Evolutionary conservation across 2,329 filamentous ascomycete genomes (phyloP), one percentile per base, ranked within the genome.

Genomic region (Sporothrix dimorphospora): DNA sequence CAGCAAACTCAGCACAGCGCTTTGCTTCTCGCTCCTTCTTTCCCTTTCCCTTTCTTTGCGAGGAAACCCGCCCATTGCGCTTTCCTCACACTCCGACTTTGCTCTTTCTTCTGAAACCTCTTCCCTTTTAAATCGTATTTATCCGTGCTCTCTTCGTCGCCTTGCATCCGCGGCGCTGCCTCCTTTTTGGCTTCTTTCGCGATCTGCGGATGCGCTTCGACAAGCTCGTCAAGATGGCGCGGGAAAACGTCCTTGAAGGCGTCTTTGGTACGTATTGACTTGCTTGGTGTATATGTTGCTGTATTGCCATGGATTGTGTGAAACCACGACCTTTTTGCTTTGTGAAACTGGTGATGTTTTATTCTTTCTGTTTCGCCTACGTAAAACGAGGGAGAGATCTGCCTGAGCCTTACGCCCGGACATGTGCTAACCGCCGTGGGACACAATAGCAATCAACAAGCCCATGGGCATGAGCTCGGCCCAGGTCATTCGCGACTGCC

Each of bases 401-500:
- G 49, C 49, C 1, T 53, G 7, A 24, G n/a, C 49, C 12, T 8
- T 55, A 9, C 49, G 3, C 38, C 38, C 2, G 51, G 12, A 24
- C 45, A 6, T 34, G n/a, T 67, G n/a, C 45, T 61, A 49, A 51
- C 66, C 47, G 5, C 19, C 16, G 16, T 12, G 8, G n/a, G 2
- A 12, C 16, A 1, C 65, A 1, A 16, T 59, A 97, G 95, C 93
- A 81, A 92, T 99, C 81, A 94, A 97, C 84, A 99, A 99, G 83
- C 96, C 96, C 38, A 86, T 90, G 78, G 92, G 91, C 78, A 89
- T 95, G 78, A 94, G 92, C 80, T 98, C 95, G 45, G 94, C 94
- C 68, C 93, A 97, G 81, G 92, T 97, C 49, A 89, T 99, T 76
- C 94, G 95, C 79, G 91, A 95, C 79, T 90, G 97, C 72, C 94